A percentile compares a stretch with the other conserved stretches of the same genome.
These are phyloP conservation scores for Triticum turgidum DNA, from an alignment of 176 grass and related monocot genomes.

Conservation along the genomic window DNA sequence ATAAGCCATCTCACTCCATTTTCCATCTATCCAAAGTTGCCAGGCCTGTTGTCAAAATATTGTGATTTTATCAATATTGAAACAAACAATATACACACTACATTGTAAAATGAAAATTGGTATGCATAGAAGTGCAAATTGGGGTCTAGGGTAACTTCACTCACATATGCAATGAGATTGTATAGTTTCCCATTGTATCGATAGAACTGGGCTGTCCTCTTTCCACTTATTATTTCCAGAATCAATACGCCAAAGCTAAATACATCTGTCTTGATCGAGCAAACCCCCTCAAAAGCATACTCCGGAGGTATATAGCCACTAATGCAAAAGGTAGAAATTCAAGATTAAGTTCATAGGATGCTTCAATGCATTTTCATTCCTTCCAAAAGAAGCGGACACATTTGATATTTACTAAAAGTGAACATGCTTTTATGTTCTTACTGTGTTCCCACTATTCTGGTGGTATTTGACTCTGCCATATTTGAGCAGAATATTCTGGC, in stretches of 20 bases:
- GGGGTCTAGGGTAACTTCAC: constrained; percentile 10
- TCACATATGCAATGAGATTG: constrained; percentile 49
- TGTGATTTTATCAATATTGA: constrained; percentile 5
- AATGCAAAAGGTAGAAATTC: constrained; percentile 2
- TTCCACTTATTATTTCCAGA: constrained; percentile 64
- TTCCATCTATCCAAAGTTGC: constrained; percentile 43
- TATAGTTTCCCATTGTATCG: constrained; percentile 32
- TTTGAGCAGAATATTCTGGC: constrained; percentile 57
- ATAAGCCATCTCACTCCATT: constrained; percentile 29
- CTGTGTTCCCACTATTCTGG: constrained; percentile 64
- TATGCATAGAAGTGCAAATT: constrained; percentile 3
- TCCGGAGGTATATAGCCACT: constrained; percentile 79
- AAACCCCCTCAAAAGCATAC: constrained; percentile 67
- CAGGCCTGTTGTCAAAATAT: constrained; percentile 30
- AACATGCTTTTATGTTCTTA: constrained; percentile 41
- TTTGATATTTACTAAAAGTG: not conserved
- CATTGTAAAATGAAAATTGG: constrained; percentile 6
- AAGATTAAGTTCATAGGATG: constrained; percentile 28
- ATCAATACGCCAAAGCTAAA: constrained; percentile 73
- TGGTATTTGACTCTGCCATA: constrained; percentile 45
- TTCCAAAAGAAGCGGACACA: not conserved
- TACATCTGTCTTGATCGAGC: constrained; percentile 69
- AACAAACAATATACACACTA: not conserved
- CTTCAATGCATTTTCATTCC: not conserved
- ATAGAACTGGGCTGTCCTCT: constrained; percentile 37